Base-by-base conservation (phyloP, 108 stramenopile species). In the Skeletonema marinoi region DNA sequence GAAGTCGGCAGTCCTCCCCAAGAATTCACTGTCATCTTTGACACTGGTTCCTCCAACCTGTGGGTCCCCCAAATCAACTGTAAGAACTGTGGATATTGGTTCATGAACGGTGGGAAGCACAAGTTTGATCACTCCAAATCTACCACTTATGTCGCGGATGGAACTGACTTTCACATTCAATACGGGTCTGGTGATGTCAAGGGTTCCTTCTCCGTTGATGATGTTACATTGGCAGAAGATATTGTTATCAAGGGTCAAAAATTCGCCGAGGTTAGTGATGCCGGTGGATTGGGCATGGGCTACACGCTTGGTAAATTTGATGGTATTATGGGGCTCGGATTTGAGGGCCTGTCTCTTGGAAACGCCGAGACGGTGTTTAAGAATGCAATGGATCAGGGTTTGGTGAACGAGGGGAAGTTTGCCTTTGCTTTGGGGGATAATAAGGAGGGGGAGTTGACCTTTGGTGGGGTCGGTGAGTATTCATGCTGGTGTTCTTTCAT, bases 281-380 rank as follows among this genome's bases (percentile, higher is more conserved):
- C 98, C n/a, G 95, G 92, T 58, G 99, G 99, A 35, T 82, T 99
- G 60, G 99, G 99, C 13, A 61, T 97, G 14, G 98, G 97, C 6
- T 99, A 96, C 75, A 82, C 85, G 14, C 62, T 98, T 35, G 98
- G 98, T 32, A 95, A 98, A 41, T 99, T 99, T 82, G 99, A 99
- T 81, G 99, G 99, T 39, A 99, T 99, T 74, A 77, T 98, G 63
- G 99, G 99, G 75, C 74, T 99, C 42, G 99, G 96, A 60, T 99
- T 98, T 67, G 90, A 93, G 48, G 86, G 87, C 59, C 88, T 99
- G 68, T 80, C 85, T 35, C 88, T 98, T 60, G 97, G 93, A 61
- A 87, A 88, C 44, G 86, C 93, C 4, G 80, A 90, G 31, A 98
- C 99, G 13, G 94, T 96, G 13, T 97, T 99, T 78, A 88, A 98